Base-by-base conservation (phyloP, 2,329 filamentous ascomycete species). In the Alternaria dauci region DNA sequence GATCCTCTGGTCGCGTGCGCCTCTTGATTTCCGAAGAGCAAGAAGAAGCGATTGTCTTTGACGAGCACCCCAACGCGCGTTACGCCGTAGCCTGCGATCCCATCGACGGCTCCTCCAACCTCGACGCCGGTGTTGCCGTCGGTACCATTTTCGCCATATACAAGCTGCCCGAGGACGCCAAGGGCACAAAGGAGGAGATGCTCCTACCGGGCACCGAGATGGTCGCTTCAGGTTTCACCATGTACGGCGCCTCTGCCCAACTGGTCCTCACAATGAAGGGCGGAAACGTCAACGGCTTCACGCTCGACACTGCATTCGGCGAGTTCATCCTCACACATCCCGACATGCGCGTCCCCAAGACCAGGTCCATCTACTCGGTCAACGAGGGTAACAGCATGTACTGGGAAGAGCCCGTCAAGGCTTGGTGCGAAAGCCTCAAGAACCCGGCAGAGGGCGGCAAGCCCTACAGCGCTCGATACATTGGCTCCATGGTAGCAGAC, bases 261-360 rank as follows among this genome's bases (percentile, higher is more conserved):
- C 86, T 99, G 46, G 95, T 99, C 74, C 91, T 99, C 77, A 99
- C 95, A 70, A 97, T 98, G 93, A 92, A 91, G 81, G 92, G 89
- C 69, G 92, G 94, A 66, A 87, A 83, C 63, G 95, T 99, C 81
- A 97, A 98, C 81, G 95, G 95, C 74, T 99, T 99, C 86, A 99
- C 95, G 26, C 89, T 99, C 74, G 95, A 99, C 83, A 96, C 92
- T 79, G 92, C 93, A 18, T 88, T 99, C 51, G 95, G 95, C 82
- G 95, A 99, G 85, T 99, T 99, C 84, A 99, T 99, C 81, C 87
- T 99, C 61, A 96, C 94, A 14, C 95, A 99, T 81, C 95, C 95
- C 25, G 81, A 96, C 82, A 99, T 99, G 95, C 84, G 84, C 68
- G 89, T 98, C 66, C 95, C 95, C 55, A 87, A 86, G 79, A 84